phyloP scores from a whole-genome alignment of 2,329 filamentous ascomycete genomes.

The Tolypocladium cylindrosporum region DNA sequence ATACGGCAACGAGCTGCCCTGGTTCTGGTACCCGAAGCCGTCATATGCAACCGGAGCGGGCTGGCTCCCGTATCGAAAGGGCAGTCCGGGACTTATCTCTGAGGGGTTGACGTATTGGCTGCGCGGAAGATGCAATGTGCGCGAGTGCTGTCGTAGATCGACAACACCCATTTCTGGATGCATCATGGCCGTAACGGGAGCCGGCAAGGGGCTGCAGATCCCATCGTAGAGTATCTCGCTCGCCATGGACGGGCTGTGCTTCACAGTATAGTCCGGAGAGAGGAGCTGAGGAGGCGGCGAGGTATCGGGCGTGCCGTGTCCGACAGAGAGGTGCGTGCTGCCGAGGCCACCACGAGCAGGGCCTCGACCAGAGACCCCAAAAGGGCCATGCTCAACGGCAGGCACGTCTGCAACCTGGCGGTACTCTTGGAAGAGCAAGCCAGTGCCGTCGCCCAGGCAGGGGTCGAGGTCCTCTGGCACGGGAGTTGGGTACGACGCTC shows the following conservation, averaged over 20 bases:
- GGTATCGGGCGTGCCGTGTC: background rate
- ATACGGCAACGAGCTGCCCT: background rate
- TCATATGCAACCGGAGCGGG: background rate
- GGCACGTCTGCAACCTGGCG: background rate
- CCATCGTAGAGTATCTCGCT: constrained; percentile 3
- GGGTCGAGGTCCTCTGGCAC: background rate
- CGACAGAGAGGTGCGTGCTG: background rate
- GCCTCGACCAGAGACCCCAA: background rate
- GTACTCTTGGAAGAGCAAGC: background rate
- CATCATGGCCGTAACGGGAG: background rate
- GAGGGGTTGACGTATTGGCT: background rate
- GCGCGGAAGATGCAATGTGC: background rate
- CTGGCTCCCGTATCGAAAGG: background rate
- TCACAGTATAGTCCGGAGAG: constrained; percentile 1
- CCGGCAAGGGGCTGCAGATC: background rate
- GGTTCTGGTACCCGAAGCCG: background rate
- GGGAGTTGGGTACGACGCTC: background rate
- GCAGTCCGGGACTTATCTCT: background rate
- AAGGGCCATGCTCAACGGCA: background rate
- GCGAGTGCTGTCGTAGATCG: background rate
- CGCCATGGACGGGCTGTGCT: constrained; percentile 4
- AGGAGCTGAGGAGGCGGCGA: background rate
- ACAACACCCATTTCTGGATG: background rate
- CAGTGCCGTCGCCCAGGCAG: background rate
- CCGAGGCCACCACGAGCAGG: background rate